Evolutionary conservation across 176 grass and related monocot species (phyloP).

Genomic region (Oryza glaberrima): DNA sequence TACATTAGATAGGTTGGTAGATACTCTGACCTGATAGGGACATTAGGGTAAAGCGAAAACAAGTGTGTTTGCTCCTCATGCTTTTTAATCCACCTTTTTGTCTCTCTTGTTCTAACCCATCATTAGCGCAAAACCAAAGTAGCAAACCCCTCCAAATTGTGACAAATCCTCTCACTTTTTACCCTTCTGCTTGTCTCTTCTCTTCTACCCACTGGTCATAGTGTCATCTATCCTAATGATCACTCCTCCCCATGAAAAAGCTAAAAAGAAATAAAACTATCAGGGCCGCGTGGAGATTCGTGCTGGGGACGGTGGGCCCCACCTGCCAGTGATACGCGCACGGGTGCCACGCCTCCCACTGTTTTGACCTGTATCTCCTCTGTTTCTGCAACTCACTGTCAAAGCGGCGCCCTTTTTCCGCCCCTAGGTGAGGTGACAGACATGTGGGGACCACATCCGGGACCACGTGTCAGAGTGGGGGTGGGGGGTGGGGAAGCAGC

Average conservation of each 20-base stretch:
- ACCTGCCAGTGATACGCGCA: neutral
- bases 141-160: neutral
- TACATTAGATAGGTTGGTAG: neutral
- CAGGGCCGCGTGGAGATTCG: slow-evolving; percentile 43
- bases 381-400: slow-evolving; percentile 3
- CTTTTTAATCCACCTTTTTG: slow-evolving; percentile 36
- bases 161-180: neutral
- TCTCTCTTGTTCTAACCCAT: slow-evolving; percentile 40
- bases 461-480: neutral
- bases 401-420: neutral
- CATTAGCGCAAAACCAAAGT: slow-evolving; percentile 36
- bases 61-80: neutral
- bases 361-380: slow-evolving; percentile 10
- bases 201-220: neutral
- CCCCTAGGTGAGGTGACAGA: neutral
- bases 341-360: neutral
- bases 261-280: neutral
- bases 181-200: neutral
- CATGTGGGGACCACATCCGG: neutral
- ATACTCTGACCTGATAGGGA: neutral
- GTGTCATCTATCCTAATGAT: neutral
- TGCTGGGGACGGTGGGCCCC: neutral
- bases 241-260: slow-evolving; percentile 1
- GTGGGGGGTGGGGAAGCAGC: neutral
- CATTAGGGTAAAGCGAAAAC: slow-evolving; percentile 29